Percentiles rank a stretch among this genome's conserved stretches.
Evolutionary conservation across 2,329 filamentous ascomycete genomes (phyloP).

Genomic region (Alternaria rosae): DNA sequence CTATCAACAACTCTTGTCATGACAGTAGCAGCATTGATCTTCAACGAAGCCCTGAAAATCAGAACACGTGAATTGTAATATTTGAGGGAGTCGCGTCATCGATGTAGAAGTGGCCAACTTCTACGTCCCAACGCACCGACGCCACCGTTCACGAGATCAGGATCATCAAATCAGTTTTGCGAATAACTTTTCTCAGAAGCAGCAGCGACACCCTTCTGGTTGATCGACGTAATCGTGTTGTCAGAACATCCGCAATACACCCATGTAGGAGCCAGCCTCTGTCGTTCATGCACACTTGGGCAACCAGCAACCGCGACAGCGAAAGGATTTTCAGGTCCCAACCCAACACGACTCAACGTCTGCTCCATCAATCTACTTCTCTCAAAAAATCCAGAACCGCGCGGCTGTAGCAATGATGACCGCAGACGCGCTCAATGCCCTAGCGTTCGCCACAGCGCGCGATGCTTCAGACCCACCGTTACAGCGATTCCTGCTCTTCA

Average conservation of each 20-base stretch:
- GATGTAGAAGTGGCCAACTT: background rate
- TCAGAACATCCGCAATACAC: background rate
- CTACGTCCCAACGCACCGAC: background rate
- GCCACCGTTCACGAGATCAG: background rate
- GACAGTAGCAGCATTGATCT: background rate
- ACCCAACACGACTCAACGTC: background rate
- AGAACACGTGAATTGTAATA: background rate
- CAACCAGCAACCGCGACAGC: background rate
- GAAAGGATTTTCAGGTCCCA: background rate
- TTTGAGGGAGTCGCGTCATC: background rate
- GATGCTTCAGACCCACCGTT: background rate
- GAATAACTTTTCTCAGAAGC: background rate
- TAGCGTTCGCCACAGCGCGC: background rate
- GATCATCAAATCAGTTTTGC: background rate
- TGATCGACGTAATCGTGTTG: background rate
- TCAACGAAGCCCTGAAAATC: background rate
- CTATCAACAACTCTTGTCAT: background rate
- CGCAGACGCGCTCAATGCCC: background rate
- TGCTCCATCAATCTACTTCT: background rate
- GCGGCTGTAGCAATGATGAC: background rate
- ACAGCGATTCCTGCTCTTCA: background rate
- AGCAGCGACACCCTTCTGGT: background rate
- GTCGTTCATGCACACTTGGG: background rate
- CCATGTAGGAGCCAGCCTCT: background rate
- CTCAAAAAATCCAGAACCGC: background rate